phyloP scores from a whole-genome alignment of 306 rosid genomes.

The Vachellia collinsii region DNA sequence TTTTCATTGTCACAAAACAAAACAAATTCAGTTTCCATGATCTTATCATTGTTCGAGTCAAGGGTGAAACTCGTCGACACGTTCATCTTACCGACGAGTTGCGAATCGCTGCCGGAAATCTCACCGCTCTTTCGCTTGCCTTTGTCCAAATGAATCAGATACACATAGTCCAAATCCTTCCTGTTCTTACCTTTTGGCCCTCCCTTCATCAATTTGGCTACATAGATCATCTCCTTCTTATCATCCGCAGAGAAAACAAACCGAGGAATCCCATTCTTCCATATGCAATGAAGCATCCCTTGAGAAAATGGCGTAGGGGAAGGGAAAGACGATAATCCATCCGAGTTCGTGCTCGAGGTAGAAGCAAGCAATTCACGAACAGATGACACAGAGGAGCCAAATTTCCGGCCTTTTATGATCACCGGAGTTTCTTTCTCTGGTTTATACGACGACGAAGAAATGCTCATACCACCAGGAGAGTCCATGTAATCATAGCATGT shows the following conservation, averaged over 20 bases:
- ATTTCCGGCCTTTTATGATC: slow-evolving; percentile 43
- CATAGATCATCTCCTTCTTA: slow-evolving; percentile 70
- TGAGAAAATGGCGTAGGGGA: slow-evolving; percentile 50
- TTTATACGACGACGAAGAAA: slow-evolving; percentile 55
- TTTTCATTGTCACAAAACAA: slow-evolving; percentile 47
- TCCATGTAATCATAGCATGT: slow-evolving; percentile 49
- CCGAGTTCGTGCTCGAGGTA: slow-evolving; percentile 64
- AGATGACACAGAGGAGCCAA: slow-evolving; percentile 45
- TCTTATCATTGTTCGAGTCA: slow-evolving; percentile 47
- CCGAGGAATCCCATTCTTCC: slow-evolving; percentile 83
- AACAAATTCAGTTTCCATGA: slow-evolving; percentile 58
- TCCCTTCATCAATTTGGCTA: slow-evolving; percentile 62
- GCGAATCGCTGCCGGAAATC: slow-evolving; percentile 35
- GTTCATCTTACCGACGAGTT: slow-evolving; percentile 63
- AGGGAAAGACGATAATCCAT: slow-evolving; percentile 56
- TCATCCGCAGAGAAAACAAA: slow-evolving; percentile 82
- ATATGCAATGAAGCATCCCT: slow-evolving; percentile 93
- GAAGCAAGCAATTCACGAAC: slow-evolving; percentile 57
- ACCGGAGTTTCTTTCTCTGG: slow-evolving; percentile 41
- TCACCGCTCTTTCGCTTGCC: slow-evolving; percentile 51
- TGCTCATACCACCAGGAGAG: slow-evolving; percentile 49
- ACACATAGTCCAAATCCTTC: slow-evolving; percentile 65
- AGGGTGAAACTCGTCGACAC: slow-evolving; percentile 54
- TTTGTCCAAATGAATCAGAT: slow-evolving; percentile 71
- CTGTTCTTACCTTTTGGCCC: slow-evolving; percentile 47